Evolutionary conservation across 345 rosid species (phyloP).

Genomic region (Litchi chinensis): DNA sequence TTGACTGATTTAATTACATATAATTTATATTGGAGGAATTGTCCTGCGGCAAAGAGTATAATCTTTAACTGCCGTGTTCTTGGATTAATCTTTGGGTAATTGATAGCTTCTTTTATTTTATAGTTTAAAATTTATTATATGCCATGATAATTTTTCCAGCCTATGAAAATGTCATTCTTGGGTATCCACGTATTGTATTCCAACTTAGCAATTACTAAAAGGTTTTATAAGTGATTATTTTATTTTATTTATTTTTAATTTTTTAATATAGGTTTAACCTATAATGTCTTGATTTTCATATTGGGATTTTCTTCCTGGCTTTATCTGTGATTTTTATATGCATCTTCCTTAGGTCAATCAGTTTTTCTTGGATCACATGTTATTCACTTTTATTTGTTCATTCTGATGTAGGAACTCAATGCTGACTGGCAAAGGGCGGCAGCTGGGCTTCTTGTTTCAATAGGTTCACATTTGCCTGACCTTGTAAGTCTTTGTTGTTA

Average conservation of each 20-base stretch:
- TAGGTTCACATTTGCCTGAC: slow-evolving; percentile 91
- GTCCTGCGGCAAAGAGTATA: neutral
- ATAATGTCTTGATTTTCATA: neutral
- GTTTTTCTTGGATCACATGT: slow-evolving; percentile 4
- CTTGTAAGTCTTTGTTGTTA: slow-evolving; percentile 59
- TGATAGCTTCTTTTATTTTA: neutral
- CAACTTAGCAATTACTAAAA: neutral
- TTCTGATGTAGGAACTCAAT: slow-evolving; percentile 64
- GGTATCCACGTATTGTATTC: neutral
- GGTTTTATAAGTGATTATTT: neutral
- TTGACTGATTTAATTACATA: neutral
- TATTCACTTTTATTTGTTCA: slow-evolving; percentile 16
- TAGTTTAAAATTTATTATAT: neutral
- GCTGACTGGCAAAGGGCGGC: slow-evolving; percentile 97
- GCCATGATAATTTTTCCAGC: neutral
- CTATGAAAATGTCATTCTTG: neutral
- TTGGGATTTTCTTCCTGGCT: slow-evolving; percentile 12
- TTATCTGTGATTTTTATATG: slow-evolving; percentile 3
- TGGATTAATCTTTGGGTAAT: neutral
- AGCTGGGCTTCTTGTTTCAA: slow-evolving; percentile 81
- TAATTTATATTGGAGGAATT: neutral
- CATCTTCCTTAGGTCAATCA: slow-evolving; percentile 3
- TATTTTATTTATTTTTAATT: neutral
- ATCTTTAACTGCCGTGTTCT: neutral
- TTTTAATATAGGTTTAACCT: neutral